Evolutionary conservation across 306 rosid species (phyloP), one percentile per base, ranked within the genome.

Genomic region (Prunus mira): DNA sequence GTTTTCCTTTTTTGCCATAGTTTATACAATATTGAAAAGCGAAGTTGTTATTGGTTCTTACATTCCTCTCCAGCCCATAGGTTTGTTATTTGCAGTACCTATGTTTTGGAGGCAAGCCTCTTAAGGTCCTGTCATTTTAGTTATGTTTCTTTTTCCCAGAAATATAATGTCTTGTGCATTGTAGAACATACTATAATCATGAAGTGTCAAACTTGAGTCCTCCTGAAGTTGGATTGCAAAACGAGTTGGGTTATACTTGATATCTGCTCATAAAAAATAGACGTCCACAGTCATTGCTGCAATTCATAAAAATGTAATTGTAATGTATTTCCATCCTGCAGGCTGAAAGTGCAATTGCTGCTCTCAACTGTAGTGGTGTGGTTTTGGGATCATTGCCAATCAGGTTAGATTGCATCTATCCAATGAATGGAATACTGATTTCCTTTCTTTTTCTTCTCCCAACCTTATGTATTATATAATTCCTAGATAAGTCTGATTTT

Each of bases 361-460:
- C 86, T 83, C 86, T 83, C 18, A 83, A 83, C 49, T 83, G 86
- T 49, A 83, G 86, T 51, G 86, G 86, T 65, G 86, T 92, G 89
- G 88, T 96, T 80, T 81, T 96, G 93, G 98, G 99, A 55, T 73
- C 96, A 3, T 84, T 91, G 84, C 99, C 99, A 43, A 96, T 96
- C 86, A 96, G 99, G 99, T 95, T 68, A 52, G 96, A 58, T 27
- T 72, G 72, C 88, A 74, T 60, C 76, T 69, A 51, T 73, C 50
- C 34, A 5, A 22, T 34, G 5, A 38, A 43, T n/a, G 41, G 57
- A 43, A 34, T 34, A 34, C 41, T 34, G 41, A 32, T 47, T 22
- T 3, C 6, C 12, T 22, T 60, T 41, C 3, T 27, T 9, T 50
- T 27, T 51, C 18, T 41, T 18, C 20, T 17, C 67, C 67, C 4